These are phyloP conservation scores for Capsicum chinense DNA, from an alignment of 257 asterid genomes.

Conservation along the genomic window DNA sequence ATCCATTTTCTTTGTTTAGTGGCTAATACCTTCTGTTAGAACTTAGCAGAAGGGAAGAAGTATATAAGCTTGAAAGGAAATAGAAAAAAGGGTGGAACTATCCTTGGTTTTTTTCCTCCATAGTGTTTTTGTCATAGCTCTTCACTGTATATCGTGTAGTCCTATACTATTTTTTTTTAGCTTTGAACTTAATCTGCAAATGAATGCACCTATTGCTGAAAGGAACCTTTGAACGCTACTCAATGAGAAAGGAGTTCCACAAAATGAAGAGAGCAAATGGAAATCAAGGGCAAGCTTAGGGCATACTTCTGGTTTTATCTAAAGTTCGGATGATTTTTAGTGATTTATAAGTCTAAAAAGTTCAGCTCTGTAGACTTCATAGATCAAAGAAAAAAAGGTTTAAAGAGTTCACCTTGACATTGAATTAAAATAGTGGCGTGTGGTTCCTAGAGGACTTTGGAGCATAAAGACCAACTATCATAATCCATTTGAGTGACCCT, in stretches of 20 bases:
- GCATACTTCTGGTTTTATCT: neutral
- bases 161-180: neutral
- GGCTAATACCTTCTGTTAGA: neutral
- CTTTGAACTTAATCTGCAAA: neutral
- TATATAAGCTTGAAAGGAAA: constrained; percentile 4
- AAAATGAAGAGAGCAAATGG: neutral
- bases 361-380: neutral
- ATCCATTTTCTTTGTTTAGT: neutral
- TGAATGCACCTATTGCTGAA: neutral
- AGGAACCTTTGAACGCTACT: neutral
- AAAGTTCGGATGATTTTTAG: neutral
- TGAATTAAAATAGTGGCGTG: neutral
- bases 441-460: neutral
- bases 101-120: neutral
- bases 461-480: neutral
- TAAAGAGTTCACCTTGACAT: neutral
- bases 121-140: constrained; percentile 13
- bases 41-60: neutral
- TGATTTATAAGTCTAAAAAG: neutral
- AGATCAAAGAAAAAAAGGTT: no score
- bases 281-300: neutral
- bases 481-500: neutral
- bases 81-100: neutral
- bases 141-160: neutral
- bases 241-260: neutral